A percentile compares a stretch with the other conserved stretches of the same genome.
Evolutionary conservation across 1,284 basidiomycete species (phyloP).

Genomic region (Fomitopsis schrenkii): DNA sequence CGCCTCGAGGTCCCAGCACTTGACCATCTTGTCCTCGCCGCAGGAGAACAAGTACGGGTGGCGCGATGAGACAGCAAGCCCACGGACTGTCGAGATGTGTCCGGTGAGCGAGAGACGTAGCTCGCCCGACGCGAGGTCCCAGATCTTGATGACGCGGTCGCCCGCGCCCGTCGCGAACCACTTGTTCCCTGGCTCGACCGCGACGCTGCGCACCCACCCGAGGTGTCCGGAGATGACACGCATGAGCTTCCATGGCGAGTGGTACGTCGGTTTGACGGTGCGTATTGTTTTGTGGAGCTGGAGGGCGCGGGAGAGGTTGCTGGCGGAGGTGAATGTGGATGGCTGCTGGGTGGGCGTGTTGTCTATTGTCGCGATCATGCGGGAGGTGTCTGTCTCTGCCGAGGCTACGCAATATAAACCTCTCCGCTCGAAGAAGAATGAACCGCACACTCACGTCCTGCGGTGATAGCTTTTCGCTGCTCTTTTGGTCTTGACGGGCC

Average conservation of each 20-base stretch:
- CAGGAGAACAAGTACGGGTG: slow-evolving; percentile 98
- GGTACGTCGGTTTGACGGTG: slow-evolving; percentile 91
- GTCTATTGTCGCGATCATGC: slow-evolving; percentile 69
- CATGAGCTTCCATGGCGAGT: slow-evolving; percentile 94
- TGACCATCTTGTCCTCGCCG: slow-evolving; percentile 99
- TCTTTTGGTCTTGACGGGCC: slow-evolving; percentile 72
- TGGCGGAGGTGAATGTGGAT: slow-evolving; percentile 61
- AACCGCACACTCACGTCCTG: slow-evolving; percentile 49
- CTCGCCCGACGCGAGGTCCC: slow-evolving; percentile 96
- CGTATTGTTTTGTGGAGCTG: slow-evolving; percentile 88
- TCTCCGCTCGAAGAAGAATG: background rate
- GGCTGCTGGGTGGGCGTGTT: slow-evolving; percentile 57
- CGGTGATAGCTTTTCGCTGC: slow-evolving; percentile 65
- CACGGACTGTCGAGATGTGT: slow-evolving; percentile 96
- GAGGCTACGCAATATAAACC: background rate
- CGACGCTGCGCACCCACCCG: slow-evolving; percentile 96
- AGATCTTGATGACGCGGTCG: slow-evolving; percentile 99
- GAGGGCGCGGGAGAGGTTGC: slow-evolving; percentile 79
- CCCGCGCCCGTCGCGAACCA: slow-evolving; percentile 99
- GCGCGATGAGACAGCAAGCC: slow-evolving; percentile 86
- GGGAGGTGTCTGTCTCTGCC: slow-evolving; percentile 49
- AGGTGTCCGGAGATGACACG: slow-evolving; percentile 98
- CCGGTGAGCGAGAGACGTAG: slow-evolving; percentile 94
- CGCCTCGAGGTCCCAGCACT: slow-evolving; percentile 98
- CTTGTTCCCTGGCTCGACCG: slow-evolving; percentile 96